phyloP scores from a whole-genome alignment of 768 basidiomycete species.

The Tulasnella sp. region DNA sequence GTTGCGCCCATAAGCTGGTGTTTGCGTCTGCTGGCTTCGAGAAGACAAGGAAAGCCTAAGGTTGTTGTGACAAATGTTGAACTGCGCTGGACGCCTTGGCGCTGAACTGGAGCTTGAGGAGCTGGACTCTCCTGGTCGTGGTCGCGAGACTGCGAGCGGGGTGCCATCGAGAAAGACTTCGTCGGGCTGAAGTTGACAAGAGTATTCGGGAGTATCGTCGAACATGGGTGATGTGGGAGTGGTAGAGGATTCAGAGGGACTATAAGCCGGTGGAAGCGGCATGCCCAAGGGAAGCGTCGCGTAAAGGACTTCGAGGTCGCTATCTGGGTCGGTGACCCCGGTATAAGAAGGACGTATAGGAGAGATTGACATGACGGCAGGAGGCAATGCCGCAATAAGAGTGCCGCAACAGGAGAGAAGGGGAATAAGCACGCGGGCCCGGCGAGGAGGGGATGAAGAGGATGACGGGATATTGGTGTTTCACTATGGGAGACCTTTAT shows the following conservation, averaged over 20 bases:
- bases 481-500: background rate
- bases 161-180: conserved; percentile 17
- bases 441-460: background rate
- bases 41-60: background rate
- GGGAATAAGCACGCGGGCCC: background rate
- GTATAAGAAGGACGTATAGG: background rate
- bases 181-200: background rate
- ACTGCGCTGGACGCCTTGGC: background rate
- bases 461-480: background rate
- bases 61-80: conserved; percentile 3
- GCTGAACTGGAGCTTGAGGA: background rate
- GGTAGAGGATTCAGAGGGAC: background rate
- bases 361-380: background rate
- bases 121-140: background rate
- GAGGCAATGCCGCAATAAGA: background rate
- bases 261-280: background rate
- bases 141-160: background rate
- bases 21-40: background rate
- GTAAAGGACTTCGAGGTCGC: background rate
- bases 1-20: conserved; percentile 1
- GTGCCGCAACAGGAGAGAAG: background rate
- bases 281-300: background rate
- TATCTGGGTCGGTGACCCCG: background rate
- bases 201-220: background rate
- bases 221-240: background rate